Percentiles rank a stretch among this genome's conserved stretches.
Conservation (phyloP, 2,329 filamentous ascomycete genomes). For the Blastomyces emzantsi region DNA sequence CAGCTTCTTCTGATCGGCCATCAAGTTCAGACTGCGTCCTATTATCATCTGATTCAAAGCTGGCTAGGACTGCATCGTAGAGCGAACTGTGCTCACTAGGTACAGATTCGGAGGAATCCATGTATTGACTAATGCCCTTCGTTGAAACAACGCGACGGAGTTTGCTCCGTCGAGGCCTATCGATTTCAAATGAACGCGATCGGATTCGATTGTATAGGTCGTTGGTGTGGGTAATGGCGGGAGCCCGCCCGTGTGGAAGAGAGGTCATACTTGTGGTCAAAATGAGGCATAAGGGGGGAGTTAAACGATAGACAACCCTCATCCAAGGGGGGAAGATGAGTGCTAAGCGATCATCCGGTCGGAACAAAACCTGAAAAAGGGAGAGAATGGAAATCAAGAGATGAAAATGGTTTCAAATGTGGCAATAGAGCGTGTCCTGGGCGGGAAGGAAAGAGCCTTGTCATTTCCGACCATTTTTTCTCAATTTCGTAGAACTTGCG, state of each 20-base stretch:
- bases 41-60: slow-evolving; percentile 22
- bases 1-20: slow-evolving; percentile 27
- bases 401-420: background rate
- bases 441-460: background rate
- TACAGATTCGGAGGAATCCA: slow-evolving; percentile 26
- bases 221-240: background rate
- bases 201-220: slow-evolving; percentile 4
- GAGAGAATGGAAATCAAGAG: background rate
- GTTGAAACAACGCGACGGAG: slow-evolving; percentile 19
- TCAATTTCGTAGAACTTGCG: slow-evolving; percentile 2
- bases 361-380: background rate
- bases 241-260: background rate
- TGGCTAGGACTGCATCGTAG: slow-evolving; percentile 29
- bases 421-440: background rate
- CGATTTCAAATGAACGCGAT: slow-evolving; percentile 8
- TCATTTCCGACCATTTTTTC: background rate
- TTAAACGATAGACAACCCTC: slow-evolving; percentile 11
- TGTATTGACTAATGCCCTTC: slow-evolving; percentile 15
- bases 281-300: background rate
- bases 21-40: slow-evolving; percentile 11
- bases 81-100: slow-evolving; percentile 32
- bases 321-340: background rate
- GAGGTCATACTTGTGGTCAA: background rate
- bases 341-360: background rate
- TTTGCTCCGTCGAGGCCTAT: slow-evolving; percentile 9